Evolutionary conservation across 2,329 filamentous ascomycete genomes (phyloP).

Genomic region (Xylaria sp.): DNA sequence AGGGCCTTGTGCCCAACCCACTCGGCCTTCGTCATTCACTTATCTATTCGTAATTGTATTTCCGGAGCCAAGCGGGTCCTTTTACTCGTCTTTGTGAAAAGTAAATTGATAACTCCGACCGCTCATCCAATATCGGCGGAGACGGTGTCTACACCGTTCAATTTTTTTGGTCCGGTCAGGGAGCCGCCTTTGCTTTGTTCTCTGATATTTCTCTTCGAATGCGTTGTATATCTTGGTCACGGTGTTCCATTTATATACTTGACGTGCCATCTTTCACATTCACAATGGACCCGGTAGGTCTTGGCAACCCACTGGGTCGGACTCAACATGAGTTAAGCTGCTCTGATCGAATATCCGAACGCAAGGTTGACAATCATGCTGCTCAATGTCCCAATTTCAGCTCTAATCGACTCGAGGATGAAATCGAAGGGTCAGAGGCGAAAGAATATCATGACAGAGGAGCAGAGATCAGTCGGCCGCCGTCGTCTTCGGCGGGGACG

Average conservation of each 20-base stretch:
- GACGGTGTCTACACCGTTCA: conserved; percentile 3
- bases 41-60: conserved; percentile 15
- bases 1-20: background rate
- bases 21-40: background rate
- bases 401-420: background rate
- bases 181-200: background rate
- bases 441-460: conserved; percentile 3
- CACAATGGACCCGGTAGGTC: conserved; percentile 27
- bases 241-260: background rate
- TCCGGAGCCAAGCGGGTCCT: conserved; percentile 29
- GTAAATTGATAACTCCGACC: conserved; percentile 13
- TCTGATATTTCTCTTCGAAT: conserved; percentile 1
- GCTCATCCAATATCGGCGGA: conserved; percentile 1
- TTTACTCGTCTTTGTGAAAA: background rate
- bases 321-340: background rate
- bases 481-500: conserved; percentile 6
- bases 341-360: conserved; percentile 5
- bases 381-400: background rate
- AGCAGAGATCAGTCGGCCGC: background rate
- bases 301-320: conserved; percentile 10
- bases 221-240: background rate
- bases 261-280: background rate
- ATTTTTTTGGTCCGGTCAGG: background rate
- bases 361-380: background rate
- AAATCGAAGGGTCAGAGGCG: background rate